phyloP scores from a whole-genome alignment of 306 rosid genomes.

The Luffa acutangula region DNA sequence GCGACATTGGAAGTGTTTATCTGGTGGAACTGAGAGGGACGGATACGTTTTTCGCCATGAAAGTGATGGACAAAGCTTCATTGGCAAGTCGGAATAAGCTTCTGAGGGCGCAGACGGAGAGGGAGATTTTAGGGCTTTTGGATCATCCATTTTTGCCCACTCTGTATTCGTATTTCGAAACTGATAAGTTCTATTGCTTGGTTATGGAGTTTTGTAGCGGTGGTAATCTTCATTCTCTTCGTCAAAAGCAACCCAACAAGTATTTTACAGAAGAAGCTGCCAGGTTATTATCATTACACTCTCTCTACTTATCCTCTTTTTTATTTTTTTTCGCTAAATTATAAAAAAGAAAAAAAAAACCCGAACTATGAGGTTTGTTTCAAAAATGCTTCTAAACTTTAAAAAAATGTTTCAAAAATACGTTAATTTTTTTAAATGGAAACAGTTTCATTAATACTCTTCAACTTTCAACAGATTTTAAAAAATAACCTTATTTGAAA shows the following conservation, averaged over 20 bases:
- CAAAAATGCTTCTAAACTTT: too few relatives aligned
- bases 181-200: slow-evolving; percentile 13
- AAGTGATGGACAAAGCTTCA: slow-evolving; percentile 15
- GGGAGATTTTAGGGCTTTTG: slow-evolving; percentile 7
- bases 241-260: slow-evolving; percentile 12
- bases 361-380: too few relatives aligned
- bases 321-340: too few relatives aligned
- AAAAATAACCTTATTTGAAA: too few relatives aligned
- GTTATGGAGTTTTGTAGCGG: slow-evolving; percentile 16
- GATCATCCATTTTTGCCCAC: slow-evolving; percentile 14
- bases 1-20: slow-evolving; percentile 11
- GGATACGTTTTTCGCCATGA: slow-evolving; percentile 9
- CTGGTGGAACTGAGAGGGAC: slow-evolving; percentile 10
- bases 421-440: too few relatives aligned
- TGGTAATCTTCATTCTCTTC: slow-evolving; percentile 14
- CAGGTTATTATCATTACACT: neutral
- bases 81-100: slow-evolving; percentile 8
- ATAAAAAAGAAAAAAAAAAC: too few relatives aligned
- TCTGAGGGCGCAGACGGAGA: slow-evolving; percentile 6
- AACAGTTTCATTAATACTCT: too few relatives aligned
- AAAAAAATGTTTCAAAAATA: too few relatives aligned
- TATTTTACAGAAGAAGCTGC: slow-evolving; percentile 16
- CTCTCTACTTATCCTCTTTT: neutral
- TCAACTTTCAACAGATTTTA: too few relatives aligned
- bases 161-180: slow-evolving; percentile 10